Conservation (phyloP, 495 filamentous ascomycete genomes). For the Hamigera avellanea region DNA sequence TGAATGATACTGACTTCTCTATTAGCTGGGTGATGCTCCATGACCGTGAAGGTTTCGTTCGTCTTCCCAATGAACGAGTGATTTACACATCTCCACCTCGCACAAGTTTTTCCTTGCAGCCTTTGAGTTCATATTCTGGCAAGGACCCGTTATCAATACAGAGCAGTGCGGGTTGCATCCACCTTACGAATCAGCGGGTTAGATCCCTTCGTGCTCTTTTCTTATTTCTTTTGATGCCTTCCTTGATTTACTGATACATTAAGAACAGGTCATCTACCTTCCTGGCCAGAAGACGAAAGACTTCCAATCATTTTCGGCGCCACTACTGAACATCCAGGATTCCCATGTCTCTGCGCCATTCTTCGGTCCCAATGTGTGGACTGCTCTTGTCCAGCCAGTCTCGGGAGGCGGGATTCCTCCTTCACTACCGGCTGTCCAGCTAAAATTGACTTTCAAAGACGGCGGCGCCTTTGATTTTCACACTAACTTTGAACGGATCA, state of each 20-base stretch:
- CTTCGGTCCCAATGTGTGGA: conserved; percentile 95
- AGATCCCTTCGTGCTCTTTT: conserved; percentile 10
- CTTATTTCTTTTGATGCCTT: neutral
- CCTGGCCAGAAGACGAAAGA: conserved; percentile 54
- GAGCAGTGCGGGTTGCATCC: conserved; percentile 50
- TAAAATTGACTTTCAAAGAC: conserved; percentile 85
- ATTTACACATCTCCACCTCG: conserved; percentile 65
- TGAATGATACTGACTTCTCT: too few relatives aligned
- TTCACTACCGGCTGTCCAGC: conserved; percentile 57
- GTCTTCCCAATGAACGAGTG: conserved; percentile 55
- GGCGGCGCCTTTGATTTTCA: conserved; percentile 92
- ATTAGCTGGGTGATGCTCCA: conserved; percentile 72
- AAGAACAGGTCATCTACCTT: conserved; percentile 70
- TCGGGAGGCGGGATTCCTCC: conserved; percentile 74
- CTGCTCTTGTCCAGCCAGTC: conserved; percentile 65
- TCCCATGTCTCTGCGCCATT: conserved; percentile 85
- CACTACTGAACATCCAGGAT: conserved; percentile 76
- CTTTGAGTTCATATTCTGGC: conserved; percentile 46
- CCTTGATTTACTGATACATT: conserved; percentile 4
- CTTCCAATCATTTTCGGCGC: conserved; percentile 80
- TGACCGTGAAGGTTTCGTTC: conserved; percentile 50
- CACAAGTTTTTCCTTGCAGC: conserved; percentile 50
- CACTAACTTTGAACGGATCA: conserved; percentile 69
- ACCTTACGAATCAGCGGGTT: conserved; percentile 88
- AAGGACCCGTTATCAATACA: conserved; percentile 44